Base-by-base conservation (phyloP, 2,329 filamentous ascomycete species). In the Coniochaeta hoffmannii region DNA sequence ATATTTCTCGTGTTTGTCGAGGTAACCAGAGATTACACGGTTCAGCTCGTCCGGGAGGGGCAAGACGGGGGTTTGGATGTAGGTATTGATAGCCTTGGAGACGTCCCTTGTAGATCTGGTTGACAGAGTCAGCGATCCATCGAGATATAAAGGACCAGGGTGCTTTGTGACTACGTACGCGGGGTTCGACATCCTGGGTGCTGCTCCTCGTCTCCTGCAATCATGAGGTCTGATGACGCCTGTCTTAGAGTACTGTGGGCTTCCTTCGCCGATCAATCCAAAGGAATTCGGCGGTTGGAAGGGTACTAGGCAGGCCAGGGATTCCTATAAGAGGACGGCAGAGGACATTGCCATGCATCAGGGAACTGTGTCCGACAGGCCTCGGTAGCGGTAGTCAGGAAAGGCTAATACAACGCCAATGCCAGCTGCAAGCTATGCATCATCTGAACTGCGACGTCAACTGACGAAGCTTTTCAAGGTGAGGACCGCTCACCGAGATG, bases 41-140 rank as follows among this genome's bases (percentile, higher is more conserved):
- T 77, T 69, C 53, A 90, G 73, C 56, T 87, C 82, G 60, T 86
- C 78, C 50, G 89, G 86, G 1, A 92, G 79, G 9, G 88, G 87
- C 19, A 83, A 69, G 30, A 65, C 70, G 17, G 80, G 77, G 1
- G 68, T 64, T n/a, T 76, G 69, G 50, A 81, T 62, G 66, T 76
- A 81, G 64, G 70, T 67, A 54, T 72, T 72, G 66, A 86, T 76
- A 55, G 80, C 77, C 71, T 81, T 86, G 61, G 73, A 71, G 50
- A 87, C 74, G 63, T 86, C 82, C 65, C 82, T 86, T 49, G 81
- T 71, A n/a, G 80, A 78, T 59, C 81, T 83, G 61, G 41, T 9
- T 36, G 19, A 38, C 15, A 31, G 11, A 10, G 28, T 53, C 12
- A 50, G 49, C 49, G 11, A 36, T 38, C 36, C 36, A 41, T 41